A percentile compares a stretch with the other conserved stretches of the same genome.
Evolutionary conservation across 371 early-diverging fungal genomes (phyloP).

Genomic region (Mucor saturninus): DNA sequence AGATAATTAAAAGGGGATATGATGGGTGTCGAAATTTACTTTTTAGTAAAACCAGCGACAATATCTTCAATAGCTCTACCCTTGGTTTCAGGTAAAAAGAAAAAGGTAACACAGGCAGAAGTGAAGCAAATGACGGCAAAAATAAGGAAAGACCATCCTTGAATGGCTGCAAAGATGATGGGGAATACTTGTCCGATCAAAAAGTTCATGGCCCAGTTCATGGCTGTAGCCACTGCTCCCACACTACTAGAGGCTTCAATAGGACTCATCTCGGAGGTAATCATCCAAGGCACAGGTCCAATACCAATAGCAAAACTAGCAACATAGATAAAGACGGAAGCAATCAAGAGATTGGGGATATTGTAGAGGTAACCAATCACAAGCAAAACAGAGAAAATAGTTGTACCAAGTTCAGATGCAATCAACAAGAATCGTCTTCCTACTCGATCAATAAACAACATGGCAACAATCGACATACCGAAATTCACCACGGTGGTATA

Average conservation of each 20-base stretch:
- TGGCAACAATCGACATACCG: constrained; percentile 56
- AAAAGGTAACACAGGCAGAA: constrained; percentile 34
- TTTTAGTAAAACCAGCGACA: constrained; percentile 11
- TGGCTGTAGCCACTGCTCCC: constrained; percentile 55
- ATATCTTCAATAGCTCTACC: constrained; percentile 56
- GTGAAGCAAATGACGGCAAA: constrained; percentile 46
- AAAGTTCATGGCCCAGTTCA: constrained; percentile 67
- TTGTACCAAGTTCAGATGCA: constrained; percentile 61
- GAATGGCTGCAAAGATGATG: constrained; percentile 59
- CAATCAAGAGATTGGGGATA: constrained; percentile 59
- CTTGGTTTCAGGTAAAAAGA: constrained; percentile 64
- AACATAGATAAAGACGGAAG: constrained; percentile 75
- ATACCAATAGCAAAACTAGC: constrained; percentile 84
- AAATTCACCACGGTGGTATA: constrained; percentile 66
- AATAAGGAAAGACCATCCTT: constrained; percentile 72
- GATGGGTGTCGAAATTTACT: constrained; percentile 5
- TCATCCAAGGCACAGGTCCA: constrained; percentile 82
- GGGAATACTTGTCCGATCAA: constrained; percentile 67
- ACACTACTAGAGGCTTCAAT: constrained; percentile 62
- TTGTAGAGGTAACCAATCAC: constrained; percentile 58
- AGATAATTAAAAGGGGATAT: not conserved
- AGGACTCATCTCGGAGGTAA: constrained; percentile 74
- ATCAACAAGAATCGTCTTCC: constrained; percentile 61
- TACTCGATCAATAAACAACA: constrained; percentile 46
- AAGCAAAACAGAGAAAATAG: constrained; percentile 61